These are phyloP conservation scores for Trichoderma sp. DNA, from an alignment of 2,329 filamentous ascomycete species.

Conservation along the genomic window DNA sequence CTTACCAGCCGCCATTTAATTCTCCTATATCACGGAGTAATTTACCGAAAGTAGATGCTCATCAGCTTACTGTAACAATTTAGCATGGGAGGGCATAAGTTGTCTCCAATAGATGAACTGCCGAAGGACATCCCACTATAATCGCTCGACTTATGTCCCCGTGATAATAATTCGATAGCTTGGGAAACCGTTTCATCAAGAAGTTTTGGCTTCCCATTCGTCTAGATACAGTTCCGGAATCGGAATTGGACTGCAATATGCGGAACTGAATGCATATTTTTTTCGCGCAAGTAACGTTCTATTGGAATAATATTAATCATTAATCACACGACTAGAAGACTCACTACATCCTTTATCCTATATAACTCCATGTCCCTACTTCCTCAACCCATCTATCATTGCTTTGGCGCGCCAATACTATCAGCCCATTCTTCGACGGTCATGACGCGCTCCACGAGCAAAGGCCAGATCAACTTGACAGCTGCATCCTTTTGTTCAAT, in stretches of 20 bases:
- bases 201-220: background rate
- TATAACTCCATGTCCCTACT: background rate
- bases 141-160: background rate
- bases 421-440: background rate
- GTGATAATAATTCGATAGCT: background rate
- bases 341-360: background rate
- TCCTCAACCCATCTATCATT: background rate
- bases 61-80: background rate
- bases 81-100: background rate
- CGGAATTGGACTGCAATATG: background rate
- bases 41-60: background rate
- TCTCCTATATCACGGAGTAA: background rate
- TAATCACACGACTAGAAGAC: background rate
- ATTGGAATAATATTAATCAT: background rate
- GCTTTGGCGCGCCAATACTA: background rate
- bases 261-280: background rate
- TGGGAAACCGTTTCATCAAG: too few relatives aligned
- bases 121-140: background rate
- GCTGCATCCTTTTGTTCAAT: background rate
- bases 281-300: background rate
- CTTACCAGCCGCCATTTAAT: background rate
- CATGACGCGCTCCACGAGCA: background rate
- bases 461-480: background rate
- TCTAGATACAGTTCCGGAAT: background rate
- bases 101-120: background rate